Percentiles rank a stretch among this genome's conserved stretches.
Evolutionary conservation across 2,329 filamentous ascomycete genomes (phyloP).

Genomic region (Diaporthe humulicola): DNA sequence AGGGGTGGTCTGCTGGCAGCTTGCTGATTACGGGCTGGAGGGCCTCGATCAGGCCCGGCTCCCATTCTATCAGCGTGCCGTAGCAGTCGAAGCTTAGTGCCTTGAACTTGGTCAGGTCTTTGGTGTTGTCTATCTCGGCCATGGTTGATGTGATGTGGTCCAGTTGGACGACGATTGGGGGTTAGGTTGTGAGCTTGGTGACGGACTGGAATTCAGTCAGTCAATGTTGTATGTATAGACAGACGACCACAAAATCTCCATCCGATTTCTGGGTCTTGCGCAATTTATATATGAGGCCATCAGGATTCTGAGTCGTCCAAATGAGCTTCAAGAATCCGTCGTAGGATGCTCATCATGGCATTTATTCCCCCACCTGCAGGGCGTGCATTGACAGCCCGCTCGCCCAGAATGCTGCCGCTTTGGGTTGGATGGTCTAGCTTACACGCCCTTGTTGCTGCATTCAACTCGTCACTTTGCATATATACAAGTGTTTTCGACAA

Average conservation of each 20-base stretch:
- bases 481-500: neutral
- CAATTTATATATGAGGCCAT: neutral
- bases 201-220: neutral
- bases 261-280: neutral
- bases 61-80: conserved; percentile 85
- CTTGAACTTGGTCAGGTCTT: conserved; percentile 47
- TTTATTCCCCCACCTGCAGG: conserved; percentile 18
- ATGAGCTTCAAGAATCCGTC: neutral
- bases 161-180: neutral
- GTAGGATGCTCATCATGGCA: neutral
- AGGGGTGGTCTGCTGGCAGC: conserved; percentile 54
- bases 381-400: conserved; percentile 13
- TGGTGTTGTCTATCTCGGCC: conserved; percentile 29
- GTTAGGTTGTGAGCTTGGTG: neutral
- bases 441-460: conserved; percentile 15
- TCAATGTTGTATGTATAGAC: neutral
- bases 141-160: neutral
- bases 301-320: neutral
- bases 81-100: conserved; percentile 82
- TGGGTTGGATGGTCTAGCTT: neutral
- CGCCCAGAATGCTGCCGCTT: conserved; percentile 19
- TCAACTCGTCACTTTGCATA: neutral
- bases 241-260: neutral
- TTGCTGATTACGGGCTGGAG: conserved; percentile 63
- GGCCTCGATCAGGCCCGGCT: conserved; percentile 70